Evolutionary conservation across 768 basidiomycete species (phyloP), one percentile per base, ranked within the genome.

Genomic region (Sarcomyxa edulis): DNA sequence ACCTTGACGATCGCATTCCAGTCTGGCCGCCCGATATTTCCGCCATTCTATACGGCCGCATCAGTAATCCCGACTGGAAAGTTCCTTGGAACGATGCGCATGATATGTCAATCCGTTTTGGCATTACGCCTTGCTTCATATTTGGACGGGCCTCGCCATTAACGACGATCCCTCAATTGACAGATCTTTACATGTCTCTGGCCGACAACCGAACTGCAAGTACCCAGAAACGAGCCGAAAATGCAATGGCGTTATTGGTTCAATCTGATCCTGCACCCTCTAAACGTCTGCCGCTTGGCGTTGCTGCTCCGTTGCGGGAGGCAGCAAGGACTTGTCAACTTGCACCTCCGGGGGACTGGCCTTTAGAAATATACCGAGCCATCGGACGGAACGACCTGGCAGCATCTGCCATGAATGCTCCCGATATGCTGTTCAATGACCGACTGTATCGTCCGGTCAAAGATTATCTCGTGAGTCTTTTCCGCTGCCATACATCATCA

Each of bases 251-350:
- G 15, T 59, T 68, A 8, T 72, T 85, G 59, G 70, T 86, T 11
- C 56, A 66, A 5, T 58, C 70, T 16, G 72, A 71, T 3, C 53
- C 61, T 5, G 64, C 70, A 9, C 68, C 79, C 35, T 49, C 87
- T 28, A 66, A 74, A 39, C 59, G 62, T 14, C 56, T 92, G 12
- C 80, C 87, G 1, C 54, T 88, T 8, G 86, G 87, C 1, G 66
- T 88, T 20, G 74, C 81, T 2, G 72, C 81, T 1, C 94, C 95
- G 2, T 61, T 98, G 4, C 66, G 83, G 37, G 96, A 98, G 56
- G 88, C 86, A 1, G 68, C 85, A n/a, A 65, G 90, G 44, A 80
- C 83, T 7, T 91, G 89, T 44, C 92, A 95, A 53, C 59, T 84
- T 5, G 72, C 79, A 0, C 88, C 94, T 3, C 78, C 83, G 1